Conservation (phyloP, 1,139 yeast species). For the Pichia sp. region DNA sequence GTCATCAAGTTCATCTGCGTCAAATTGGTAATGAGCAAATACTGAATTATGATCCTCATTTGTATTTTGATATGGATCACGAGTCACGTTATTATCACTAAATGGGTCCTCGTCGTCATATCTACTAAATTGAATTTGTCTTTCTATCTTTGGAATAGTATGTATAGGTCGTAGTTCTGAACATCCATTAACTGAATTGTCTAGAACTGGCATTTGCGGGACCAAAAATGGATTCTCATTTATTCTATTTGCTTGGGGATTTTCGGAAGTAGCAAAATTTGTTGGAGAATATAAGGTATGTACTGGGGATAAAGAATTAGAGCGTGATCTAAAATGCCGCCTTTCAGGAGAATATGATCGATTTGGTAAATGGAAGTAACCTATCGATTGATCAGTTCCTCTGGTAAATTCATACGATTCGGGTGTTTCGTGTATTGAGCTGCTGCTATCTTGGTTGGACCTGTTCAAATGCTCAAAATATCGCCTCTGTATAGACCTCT, state of each 20-base stretch:
- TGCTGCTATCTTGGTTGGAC: neutral
- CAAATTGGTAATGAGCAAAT: conserved; percentile 23
- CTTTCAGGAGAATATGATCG: conserved; percentile 15
- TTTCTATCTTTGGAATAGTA: neutral
- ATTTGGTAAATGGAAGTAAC: conserved; percentile 5
- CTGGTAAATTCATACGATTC: neutral
- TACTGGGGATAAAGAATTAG: conserved; percentile 13
- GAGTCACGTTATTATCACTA: neutral
- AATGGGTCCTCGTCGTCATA: conserved; percentile 1
- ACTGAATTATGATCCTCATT: conserved; percentile 3
- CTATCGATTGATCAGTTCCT: neutral
- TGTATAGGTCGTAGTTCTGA: neutral
- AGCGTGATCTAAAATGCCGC: conserved; percentile 4
- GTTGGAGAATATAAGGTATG: conserved; percentile 12
- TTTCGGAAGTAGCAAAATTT: neutral
- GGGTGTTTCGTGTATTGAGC: neutral
- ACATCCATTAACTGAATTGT: neutral
- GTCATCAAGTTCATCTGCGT: conserved; percentile 19
- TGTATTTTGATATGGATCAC: neutral
- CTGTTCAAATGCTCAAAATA: neutral
- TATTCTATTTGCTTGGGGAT: neutral
- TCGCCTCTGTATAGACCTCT: neutral
- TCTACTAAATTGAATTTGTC: neutral
- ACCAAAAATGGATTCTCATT: conserved; percentile 6
- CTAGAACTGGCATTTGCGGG: neutral